Conservation (phyloP, 176 grass and related monocot species). For the Rhynchospora pubera region DNA sequence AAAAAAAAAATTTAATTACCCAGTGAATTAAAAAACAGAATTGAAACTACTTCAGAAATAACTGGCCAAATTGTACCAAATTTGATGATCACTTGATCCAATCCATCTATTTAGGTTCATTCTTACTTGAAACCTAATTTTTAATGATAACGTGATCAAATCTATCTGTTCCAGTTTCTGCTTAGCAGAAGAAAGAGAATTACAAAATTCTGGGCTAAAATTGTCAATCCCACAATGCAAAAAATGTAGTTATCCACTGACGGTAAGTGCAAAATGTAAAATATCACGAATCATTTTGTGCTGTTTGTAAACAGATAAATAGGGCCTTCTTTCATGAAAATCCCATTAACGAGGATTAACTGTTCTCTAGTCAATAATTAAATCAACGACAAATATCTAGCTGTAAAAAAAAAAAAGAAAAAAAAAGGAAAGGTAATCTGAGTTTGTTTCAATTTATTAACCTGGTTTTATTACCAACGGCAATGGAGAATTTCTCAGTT, state of each 20-base stretch:
- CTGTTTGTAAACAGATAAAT: background rate
- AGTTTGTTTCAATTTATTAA: constrained; percentile 12
- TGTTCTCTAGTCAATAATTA: background rate
- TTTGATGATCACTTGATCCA: background rate
- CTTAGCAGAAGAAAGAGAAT: background rate
- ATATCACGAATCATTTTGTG: background rate
- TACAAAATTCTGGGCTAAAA: background rate
- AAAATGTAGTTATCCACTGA: too few species aligned
- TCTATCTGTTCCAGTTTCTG: background rate
- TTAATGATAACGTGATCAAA: too few species aligned
- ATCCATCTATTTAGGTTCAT: background rate
- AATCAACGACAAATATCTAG: background rate
- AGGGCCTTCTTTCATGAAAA: background rate
- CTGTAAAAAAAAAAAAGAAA: background rate
- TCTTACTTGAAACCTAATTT: background rate
- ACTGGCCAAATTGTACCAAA: background rate
- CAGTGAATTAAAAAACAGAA: background rate
- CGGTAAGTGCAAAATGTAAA: background rate
- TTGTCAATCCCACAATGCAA: background rate
- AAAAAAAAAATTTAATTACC: too few species aligned
- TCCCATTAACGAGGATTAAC: background rate
- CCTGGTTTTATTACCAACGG: constrained; percentile 51
- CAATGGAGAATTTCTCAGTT: constrained; percentile 45
- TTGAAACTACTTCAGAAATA: background rate
- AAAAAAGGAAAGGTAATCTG: background rate